Conservation (phyloP, 1,284 basidiomycete species). For the Mycosarcoma mackinlayi region DNA sequence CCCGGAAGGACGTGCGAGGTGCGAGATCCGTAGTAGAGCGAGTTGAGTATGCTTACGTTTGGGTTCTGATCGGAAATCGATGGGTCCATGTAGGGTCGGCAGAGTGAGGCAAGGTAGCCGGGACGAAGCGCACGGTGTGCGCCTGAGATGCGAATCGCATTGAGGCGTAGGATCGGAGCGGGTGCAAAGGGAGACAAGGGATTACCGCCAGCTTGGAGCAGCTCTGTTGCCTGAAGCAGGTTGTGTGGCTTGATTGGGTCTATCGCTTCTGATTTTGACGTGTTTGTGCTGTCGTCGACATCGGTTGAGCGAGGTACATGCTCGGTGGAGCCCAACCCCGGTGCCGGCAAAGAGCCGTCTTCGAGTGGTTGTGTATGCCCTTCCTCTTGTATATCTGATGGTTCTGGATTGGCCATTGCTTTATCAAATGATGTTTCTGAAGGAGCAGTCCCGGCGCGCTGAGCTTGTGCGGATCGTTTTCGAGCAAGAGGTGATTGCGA, state of each 20-base stretch:
- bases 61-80: constrained; percentile 35
- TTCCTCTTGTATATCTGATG: background rate
- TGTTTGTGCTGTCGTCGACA: background rate
- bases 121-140: constrained; percentile 76
- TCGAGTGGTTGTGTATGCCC: constrained; percentile 20
- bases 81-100: constrained; percentile 75
- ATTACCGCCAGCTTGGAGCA: constrained; percentile 28
- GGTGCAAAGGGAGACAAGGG: constrained; percentile 27
- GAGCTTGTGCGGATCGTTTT: background rate
- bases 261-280: background rate
- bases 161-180: constrained; percentile 70
- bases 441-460: background rate
- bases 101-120: constrained; percentile 81
- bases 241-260: constrained; percentile 43
- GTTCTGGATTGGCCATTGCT: constrained; percentile 23
- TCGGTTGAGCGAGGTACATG: background rate
- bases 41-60: constrained; percentile 35
- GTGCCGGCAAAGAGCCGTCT: constrained; percentile 21
- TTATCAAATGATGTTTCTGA: constrained; percentile 17
- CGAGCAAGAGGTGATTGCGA: constrained; percentile 5
- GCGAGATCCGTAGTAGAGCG: constrained; percentile 67
- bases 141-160: constrained; percentile 83
- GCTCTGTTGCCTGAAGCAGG: constrained; percentile 49
- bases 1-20: constrained; percentile 52
- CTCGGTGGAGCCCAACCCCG: constrained; percentile 17